phyloP scores from a whole-genome alignment of 2,329 filamentous ascomycete genomes.

The Lanzia echinophila region DNA sequence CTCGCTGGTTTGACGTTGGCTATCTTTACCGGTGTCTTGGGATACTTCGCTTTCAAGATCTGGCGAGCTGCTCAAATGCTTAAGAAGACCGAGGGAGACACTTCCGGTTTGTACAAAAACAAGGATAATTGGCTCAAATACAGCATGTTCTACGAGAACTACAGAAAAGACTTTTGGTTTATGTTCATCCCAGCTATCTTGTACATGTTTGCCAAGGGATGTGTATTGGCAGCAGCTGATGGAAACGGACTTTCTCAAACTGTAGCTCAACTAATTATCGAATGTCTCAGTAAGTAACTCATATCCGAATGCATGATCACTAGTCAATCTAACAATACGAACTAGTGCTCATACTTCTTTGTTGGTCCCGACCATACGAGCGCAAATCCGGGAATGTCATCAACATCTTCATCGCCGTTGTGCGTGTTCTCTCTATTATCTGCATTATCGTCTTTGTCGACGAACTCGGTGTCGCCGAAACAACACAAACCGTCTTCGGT shows the following conservation, averaged over 20 bases:
- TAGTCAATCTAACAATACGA: not conserved
- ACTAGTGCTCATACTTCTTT: conserved; percentile 61
- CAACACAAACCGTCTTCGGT: conserved; percentile 88
- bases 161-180: conserved; percentile 96
- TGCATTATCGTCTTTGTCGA: conserved; percentile 93
- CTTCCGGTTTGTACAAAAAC: conserved; percentile 71
- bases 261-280: conserved; percentile 71
- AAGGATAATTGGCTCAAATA: conserved; percentile 92
- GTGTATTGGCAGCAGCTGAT: conserved; percentile 75
- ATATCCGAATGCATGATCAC: not conserved
- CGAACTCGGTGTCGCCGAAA: conserved; percentile 81
- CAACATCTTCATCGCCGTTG: conserved; percentile 85
- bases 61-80: conserved; percentile 67
- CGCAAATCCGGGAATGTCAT: conserved; percentile 84
- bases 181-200: conserved; percentile 82
- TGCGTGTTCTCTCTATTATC: conserved; percentile 79
- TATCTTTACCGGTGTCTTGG: conserved; percentile 74
- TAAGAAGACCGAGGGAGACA: conserved; percentile 69
- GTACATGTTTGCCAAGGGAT: conserved; percentile 87
- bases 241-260: conserved; percentile 80
- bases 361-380: conserved; percentile 83
- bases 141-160: conserved; percentile 93
- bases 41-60: conserved; percentile 79
- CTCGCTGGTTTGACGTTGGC: conserved; percentile 76
- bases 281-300: conserved; percentile 46